Conservation (phyloP, 139 green algal species). For the Haematococcus lacustris region DNA sequence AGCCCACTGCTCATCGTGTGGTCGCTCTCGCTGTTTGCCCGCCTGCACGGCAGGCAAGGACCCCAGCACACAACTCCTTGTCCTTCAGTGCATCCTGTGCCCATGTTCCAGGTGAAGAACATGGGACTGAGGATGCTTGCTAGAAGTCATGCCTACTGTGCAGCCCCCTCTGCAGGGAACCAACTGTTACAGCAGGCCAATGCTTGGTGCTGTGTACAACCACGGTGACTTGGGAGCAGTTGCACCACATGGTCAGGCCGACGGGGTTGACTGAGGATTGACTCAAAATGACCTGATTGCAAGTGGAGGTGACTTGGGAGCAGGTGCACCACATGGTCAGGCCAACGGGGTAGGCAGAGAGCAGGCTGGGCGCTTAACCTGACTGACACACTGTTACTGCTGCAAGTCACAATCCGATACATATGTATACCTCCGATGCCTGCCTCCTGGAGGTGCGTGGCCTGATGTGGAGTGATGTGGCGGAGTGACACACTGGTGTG, state of each 20-base stretch:
- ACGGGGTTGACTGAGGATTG: not conserved
- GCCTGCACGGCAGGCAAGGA: too few relatives aligned
- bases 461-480: too few relatives aligned
- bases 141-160: not conserved
- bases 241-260: not conserved
- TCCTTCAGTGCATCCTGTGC: not conserved
- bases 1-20: conserved; percentile 64
- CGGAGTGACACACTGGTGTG: too few relatives aligned
- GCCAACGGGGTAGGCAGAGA: too few relatives aligned
- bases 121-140: not conserved
- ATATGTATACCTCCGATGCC: too few relatives aligned
- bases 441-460: too few relatives aligned
- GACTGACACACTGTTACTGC: too few relatives aligned
- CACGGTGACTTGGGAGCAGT: not conserved
- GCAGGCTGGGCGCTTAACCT: too few relatives aligned
- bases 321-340: not conserved
- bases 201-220: not conserved
- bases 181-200: too few relatives aligned
- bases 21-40: conserved; percentile 7
- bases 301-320: not conserved
- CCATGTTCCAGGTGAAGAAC: not conserved
- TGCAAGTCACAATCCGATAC: too few relatives aligned
- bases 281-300: not conserved
- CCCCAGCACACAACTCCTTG: not conserved
- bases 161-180: too few relatives aligned